Evolutionary conservation across 768 basidiomycete species (phyloP), one percentile per base, ranked within the genome.

Genomic region (Lactarius hengduanensis): DNA sequence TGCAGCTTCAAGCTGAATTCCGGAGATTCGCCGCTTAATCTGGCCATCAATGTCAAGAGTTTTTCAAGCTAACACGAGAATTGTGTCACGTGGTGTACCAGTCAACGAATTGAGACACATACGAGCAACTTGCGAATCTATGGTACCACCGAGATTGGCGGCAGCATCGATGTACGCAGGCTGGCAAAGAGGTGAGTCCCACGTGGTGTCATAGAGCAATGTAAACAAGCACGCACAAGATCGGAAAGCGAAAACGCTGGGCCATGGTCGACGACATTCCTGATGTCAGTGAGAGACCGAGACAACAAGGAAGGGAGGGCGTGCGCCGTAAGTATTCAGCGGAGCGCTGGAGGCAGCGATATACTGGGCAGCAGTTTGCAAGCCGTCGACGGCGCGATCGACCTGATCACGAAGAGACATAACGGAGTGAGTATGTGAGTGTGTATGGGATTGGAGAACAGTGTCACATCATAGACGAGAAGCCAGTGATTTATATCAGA

Each of bases 41-140:
- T 61, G 16, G 70, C 43, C 70, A 71, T 69, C 40, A 69, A 43
- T 4, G 70, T 69, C 43, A 71, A 30, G 32, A 71, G 41, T 28
- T 64, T 65, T 60, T 71, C 70, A 18, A 71, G 70, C 70, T 71
- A 50, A 26, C 11, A 47, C 30, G 32, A 9, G 8, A 50, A 26
- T 30, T 26, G n/a, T 20, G 60, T 57, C 18, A 50, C 16, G 15
- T 10, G 4, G 22, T 11, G 45, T 16, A 30, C 1, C 8, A 13
- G n/a, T 38, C 16, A 13, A 56, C 3, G 8, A 5, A n/a, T 22
- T 38, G 30, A 40, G 30, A 20, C 11, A 26, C 68, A 30, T 59
- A 71, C 70, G 4, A 71, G 56, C 22, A 61, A 64, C 57, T 59
- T 62, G n/a, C 70, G 41, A 58, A 50, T 71, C 53, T 55, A 71